Evolutionary conservation across 2,329 filamentous ascomycete species (phyloP), one percentile per base, ranked within the genome.

Genomic region (Penicillium thymicola): DNA sequence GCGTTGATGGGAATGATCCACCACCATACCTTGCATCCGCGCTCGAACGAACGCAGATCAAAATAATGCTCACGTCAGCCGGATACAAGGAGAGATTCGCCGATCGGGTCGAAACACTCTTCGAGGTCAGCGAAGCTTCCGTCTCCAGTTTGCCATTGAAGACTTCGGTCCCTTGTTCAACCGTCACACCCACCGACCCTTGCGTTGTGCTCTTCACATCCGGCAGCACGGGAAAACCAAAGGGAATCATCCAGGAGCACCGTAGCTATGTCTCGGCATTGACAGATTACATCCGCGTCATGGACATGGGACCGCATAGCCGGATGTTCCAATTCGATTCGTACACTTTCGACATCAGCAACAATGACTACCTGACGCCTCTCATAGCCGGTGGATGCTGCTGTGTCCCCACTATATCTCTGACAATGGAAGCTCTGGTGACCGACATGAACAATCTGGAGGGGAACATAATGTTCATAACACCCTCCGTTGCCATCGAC

Each of bases 1-100:
- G 90, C 8, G 82, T 92, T 7, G 89, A 92, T 73, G 80, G 90
- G 32, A 87, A 87, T 2, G 90, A 91, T 59, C 89, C 89, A 21
- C 83, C 87, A 1, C 84, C 84, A 47, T 78, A 90, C 46, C 77
- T 92, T 52, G 82, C 85, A 44, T 88, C 90, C 69, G 88, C 91
- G 37, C 81, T 91, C 51, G 85, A 88, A 40, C 88, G 91, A 76
- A 85, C 87, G 7, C 81, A 80, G 32, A 88, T 88, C 8, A 79
- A 78, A 13, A 85, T 89, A 30, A 80, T 91, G 16, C 76, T 92
- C 60, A 89, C 87, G 0, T 59, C 62, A 9, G 18, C 34, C 0
- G 60, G 57, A 3, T 65, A 58, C 23, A 49, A 41, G 2, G 23
- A 42, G 4, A 48, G 42, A 3, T 65, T 60, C 41, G 8, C 30